Evolutionary conservation across 164 flowering plant genomes (phyloP), one percentile per base, ranked within the genome.

Genomic region (Vitis cinerea): DNA sequence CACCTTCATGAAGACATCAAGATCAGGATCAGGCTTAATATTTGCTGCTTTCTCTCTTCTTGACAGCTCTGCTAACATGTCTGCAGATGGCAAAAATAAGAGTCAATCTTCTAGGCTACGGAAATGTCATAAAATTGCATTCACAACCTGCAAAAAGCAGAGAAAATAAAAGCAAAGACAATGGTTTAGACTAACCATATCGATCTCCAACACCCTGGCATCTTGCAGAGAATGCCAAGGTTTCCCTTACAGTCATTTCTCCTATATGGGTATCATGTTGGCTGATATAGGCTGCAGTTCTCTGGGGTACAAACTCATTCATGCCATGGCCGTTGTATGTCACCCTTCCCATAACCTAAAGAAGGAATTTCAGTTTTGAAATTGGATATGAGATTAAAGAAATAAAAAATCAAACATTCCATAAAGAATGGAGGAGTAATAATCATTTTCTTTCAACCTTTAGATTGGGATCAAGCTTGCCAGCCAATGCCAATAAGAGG

Each of bases 181-280:
- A 49, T 70, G 79, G 44, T 31, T 31, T 31, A 31, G 44, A 31
- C 44, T 66, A 19, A 87, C 91, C 89, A 66, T 78, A 82, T 14
- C 84, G 78, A 3, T 78, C 16, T 57, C 89, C 91, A 13, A 85
- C 87, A 9, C 91, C 91, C 59, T 87, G 89, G 67, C 81, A 82
- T 71, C 87, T 82, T 10, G 89, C 89, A 59, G 91, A 81, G 61
- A 79, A 87, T 14, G 85, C 83, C 64, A 87, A 64, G 16, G 89
- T 85, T 71, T 87, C 91, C 54, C 88, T 79, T 1, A 87, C 91
- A 19, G 91, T 87, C 87, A 87, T 70, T 69, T 85, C 86, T 55
- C 84, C 87, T 8, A 87, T 76, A 64, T 87, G 91, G 60, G 78
- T 44, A 70, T 87, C 91, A 66, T 84, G 72, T 64, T 87, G 91